Base-by-base conservation (phyloP, 495 filamentous ascomycete species). In the Bryoglossum gracile region DNA sequence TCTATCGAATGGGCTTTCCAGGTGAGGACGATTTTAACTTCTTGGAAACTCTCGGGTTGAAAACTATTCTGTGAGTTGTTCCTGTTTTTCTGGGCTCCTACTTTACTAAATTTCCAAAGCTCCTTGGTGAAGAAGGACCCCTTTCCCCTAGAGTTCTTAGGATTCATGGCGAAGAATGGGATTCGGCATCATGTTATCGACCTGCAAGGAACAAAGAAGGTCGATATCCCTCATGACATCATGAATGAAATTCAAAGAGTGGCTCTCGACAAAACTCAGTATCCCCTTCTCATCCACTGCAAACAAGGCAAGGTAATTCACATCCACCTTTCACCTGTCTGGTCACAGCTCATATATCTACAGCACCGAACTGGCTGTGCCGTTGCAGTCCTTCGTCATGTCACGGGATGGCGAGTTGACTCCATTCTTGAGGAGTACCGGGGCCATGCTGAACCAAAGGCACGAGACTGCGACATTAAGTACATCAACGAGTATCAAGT, bases 331-430 rank as follows among this genome's bases (percentile, higher is more conserved):
- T n/a, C n/a, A n/a, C n/a, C n/a, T n/a, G n/a, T n/a, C n/a, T n/a
- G n/a, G n/a, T n/a, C n/a, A n/a, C n/a, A n/a, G 28, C 58, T 66
- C 26, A 65, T 50, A 23, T 30, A 40, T 21, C 26, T 16, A 48
- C 37, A 85, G 77, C 88, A 94, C 56, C 84, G 88, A 18, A 94
- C 88, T 23, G 88, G 88, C 30, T 92, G 87, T 57, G 78, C 88
- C 8, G 73, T 87, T 34, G 88, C 72, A 16, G 78, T 81, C 46
- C 70, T 92, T 28, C 79, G 88, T 28, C 83, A 82, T 56, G 54
- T 79, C 9, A 66, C 72, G 28, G 78, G 79, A 2, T 84, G 82
- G 81, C 63, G 73, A 6, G 49, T 77, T 3, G 54, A 68, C 2
- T 64, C 68, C 24, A 76, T 82, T 43, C 58, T 87, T 28, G 60